These are phyloP conservation scores for Typha latifolia DNA, from an alignment of 176 grass and related monocot species.

Conservation along the genomic window DNA sequence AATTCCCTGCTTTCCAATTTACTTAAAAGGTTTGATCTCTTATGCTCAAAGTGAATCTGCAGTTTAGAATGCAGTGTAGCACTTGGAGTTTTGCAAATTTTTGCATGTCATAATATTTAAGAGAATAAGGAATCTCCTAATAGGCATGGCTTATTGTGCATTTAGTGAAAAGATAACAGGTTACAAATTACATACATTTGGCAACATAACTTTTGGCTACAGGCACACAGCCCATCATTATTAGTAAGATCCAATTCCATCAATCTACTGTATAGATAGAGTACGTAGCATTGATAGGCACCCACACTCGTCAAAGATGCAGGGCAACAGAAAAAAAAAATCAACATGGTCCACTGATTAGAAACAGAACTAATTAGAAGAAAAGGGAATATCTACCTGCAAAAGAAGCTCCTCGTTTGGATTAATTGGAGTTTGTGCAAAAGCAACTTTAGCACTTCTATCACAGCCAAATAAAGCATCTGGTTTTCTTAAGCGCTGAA, in stretches of 20 bases:
- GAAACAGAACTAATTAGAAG: not conserved
- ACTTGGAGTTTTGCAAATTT: too few species aligned
- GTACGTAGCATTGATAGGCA: not conserved
- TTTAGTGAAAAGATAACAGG: too few species aligned
- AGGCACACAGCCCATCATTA: too few species aligned
- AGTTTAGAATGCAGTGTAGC: too few species aligned
- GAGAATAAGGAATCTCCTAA: too few species aligned
- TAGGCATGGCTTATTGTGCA: too few species aligned
- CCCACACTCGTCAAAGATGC: too few species aligned
- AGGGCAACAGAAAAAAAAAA: not conserved
- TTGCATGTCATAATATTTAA: too few species aligned
- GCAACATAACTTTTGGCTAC: too few species aligned
- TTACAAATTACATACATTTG: too few species aligned
- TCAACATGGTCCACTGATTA: not conserved
- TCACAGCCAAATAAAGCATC: slow-evolving; percentile 44
- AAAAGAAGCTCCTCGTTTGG: slow-evolving; percentile 30
- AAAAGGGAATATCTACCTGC: slow-evolving; percentile 39
- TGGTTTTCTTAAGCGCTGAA: slow-evolving; percentile 42
- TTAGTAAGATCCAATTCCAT: too few species aligned
- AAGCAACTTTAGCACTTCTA: slow-evolving; percentile 53
- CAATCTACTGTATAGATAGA: not conserved
- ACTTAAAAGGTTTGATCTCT: not conserved
- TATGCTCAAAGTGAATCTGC: too few species aligned
- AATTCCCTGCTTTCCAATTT: not conserved
- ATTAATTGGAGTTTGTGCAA: slow-evolving; percentile 32